A percentile compares a stretch with the other conserved stretches of the same genome.
These are phyloP conservation scores for Didymella sp. DNA, from an alignment of 2,329 filamentous ascomycete species.

Conservation along the genomic window DNA sequence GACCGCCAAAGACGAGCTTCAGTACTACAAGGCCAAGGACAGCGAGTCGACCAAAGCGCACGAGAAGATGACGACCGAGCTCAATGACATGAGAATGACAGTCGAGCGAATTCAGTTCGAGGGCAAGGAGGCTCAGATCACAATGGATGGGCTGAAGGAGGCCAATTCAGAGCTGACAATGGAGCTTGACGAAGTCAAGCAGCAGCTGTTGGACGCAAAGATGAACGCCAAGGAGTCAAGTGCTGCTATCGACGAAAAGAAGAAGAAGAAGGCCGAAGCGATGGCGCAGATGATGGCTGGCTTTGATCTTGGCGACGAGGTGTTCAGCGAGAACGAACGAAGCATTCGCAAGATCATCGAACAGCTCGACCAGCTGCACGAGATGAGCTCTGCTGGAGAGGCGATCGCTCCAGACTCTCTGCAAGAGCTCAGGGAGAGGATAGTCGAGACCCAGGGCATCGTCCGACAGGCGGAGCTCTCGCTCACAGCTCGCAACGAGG, in stretches of 20 bases:
- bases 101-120: slow-evolving; percentile 95
- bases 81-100: slow-evolving; percentile 96
- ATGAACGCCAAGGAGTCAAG: slow-evolving; percentile 96
- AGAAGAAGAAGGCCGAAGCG: slow-evolving; percentile 97
- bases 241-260: slow-evolving; percentile 92
- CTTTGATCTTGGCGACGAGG: slow-evolving; percentile 90
- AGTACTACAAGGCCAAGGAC: slow-evolving; percentile 84
- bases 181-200: slow-evolving; percentile 94
- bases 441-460: slow-evolving; percentile 90
- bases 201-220: slow-evolving; percentile 92
- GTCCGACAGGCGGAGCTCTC: slow-evolving; percentile 91
- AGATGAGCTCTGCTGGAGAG: slow-evolving; percentile 78
- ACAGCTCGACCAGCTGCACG: slow-evolving; percentile 78
- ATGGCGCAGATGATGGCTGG: slow-evolving; percentile 99
- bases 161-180: slow-evolving; percentile 90
- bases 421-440: slow-evolving; percentile 74
- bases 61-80: slow-evolving; percentile 81
- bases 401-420: slow-evolving; percentile 82
- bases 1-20: slow-evolving; percentile 85
- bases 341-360: slow-evolving; percentile 84
- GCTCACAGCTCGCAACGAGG: slow-evolving; percentile 72
- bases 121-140: slow-evolving; percentile 94
- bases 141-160: slow-evolving; percentile 96
- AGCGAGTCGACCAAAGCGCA: slow-evolving; percentile 86
- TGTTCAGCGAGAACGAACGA: slow-evolving; percentile 92